These are phyloP conservation scores for Anthostomella pinea DNA, from an alignment of 2,329 filamentous ascomycete genomes.

Conservation along the genomic window DNA sequence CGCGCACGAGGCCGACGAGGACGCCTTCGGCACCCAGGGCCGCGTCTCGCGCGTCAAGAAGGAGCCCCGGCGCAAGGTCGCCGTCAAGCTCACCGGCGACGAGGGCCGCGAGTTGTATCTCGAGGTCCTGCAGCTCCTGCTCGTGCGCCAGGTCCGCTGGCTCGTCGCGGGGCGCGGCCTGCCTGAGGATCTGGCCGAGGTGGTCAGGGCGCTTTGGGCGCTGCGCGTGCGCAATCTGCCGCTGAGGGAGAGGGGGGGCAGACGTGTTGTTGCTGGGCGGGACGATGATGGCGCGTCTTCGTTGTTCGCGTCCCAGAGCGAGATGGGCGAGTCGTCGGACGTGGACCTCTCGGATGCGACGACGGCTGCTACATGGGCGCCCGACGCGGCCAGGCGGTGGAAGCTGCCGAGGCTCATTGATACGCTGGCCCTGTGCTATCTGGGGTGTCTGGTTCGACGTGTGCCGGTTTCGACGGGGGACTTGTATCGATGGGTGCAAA, in stretches of 20 bases:
- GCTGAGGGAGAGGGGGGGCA: slow-evolving; percentile 40
- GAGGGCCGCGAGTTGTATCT: slow-evolving; percentile 76
- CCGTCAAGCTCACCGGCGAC: slow-evolving; percentile 59
- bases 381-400: slow-evolving; percentile 46
- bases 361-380: slow-evolving; percentile 38
- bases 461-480: slow-evolving; percentile 75
- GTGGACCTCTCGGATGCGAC: slow-evolving; percentile 30
- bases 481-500: slow-evolving; percentile 64
- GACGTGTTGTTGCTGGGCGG: no score
- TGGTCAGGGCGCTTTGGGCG: slow-evolving; percentile 84
- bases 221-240: slow-evolving; percentile 60
- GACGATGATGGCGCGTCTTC: slow-evolving; percentile 32
- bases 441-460: slow-evolving; percentile 71
- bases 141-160: slow-evolving; percentile 78
- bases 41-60: slow-evolving; percentile 55
- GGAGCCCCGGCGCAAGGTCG: slow-evolving; percentile 51
- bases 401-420: slow-evolving; percentile 68
- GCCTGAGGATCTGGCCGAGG: slow-evolving; percentile 69
- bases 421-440: slow-evolving; percentile 74
- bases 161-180: slow-evolving; percentile 66
- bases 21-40: slow-evolving; percentile 64
- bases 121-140: slow-evolving; percentile 77
- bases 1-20: slow-evolving; percentile 58
- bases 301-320: slow-evolving; percentile 58
- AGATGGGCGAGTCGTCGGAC: slow-evolving; percentile 32